Conservation (phyloP, 495 filamentous ascomycete species). For the Delitschia confertaspora region DNA sequence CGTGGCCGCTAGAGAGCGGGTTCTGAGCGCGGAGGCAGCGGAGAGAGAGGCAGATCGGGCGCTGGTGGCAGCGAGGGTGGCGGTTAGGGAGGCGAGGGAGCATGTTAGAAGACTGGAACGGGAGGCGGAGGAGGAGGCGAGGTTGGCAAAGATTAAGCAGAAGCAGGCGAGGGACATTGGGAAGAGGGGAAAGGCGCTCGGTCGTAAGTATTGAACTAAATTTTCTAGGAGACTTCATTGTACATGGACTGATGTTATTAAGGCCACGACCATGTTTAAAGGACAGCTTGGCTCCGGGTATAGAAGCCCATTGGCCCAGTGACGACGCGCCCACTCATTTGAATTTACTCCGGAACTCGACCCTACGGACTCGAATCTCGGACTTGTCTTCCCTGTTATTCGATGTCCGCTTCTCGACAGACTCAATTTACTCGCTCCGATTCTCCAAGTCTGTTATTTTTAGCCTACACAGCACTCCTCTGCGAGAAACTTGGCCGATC, state of each 20-base stretch:
- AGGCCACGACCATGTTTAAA: constrained; percentile 7
- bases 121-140: constrained; percentile 55
- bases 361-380: too few relatives aligned
- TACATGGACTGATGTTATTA: not conserved
- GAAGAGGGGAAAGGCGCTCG: constrained; percentile 57
- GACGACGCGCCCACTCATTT: too few relatives aligned
- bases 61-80: constrained; percentile 44
- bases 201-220: constrained; percentile 42
- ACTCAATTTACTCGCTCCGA: too few relatives aligned
- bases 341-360: too few relatives aligned
- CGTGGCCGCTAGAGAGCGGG: constrained; percentile 46
- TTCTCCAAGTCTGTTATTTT: too few relatives aligned
- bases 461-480: too few relatives aligned
- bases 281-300: too few relatives aligned
- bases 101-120: constrained; percentile 54
- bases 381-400: too few relatives aligned
- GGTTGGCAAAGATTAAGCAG: constrained; percentile 57
- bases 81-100: constrained; percentile 52
- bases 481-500: too few relatives aligned
- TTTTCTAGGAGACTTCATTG: not conserved
- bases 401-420: too few relatives aligned
- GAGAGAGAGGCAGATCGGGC: constrained; percentile 57
- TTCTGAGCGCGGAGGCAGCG: constrained; percentile 49
- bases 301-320: too few relatives aligned
- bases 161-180: constrained; percentile 52